Evolutionary conservation across 306 rosid species (phyloP).

Genomic region (Cucurbita ficifolia): DNA sequence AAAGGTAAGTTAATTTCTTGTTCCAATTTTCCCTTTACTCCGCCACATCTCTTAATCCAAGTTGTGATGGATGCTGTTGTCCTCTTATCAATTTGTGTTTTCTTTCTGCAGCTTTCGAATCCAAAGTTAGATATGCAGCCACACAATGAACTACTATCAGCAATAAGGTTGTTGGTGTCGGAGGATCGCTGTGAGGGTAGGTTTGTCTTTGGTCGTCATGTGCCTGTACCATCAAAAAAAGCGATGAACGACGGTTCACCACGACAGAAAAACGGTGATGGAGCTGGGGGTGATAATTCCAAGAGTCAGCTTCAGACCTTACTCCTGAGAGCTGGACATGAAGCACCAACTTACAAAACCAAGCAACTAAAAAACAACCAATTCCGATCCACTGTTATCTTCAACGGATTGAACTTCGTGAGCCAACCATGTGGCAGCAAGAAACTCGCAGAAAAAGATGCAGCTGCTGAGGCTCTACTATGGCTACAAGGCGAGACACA

Average conservation of each 20-base stretch:
- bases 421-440: constrained; percentile 57
- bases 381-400: constrained; percentile 62
- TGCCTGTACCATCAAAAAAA: constrained; percentile 31
- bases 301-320: constrained; percentile 61
- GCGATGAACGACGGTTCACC: constrained; percentile 10
- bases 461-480: constrained; percentile 71
- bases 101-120: constrained; percentile 60
- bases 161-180: constrained; percentile 67
- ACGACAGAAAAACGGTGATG: constrained; percentile 11
- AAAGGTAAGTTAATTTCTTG: constrained; percentile 34
- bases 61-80: not conserved
- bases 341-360: constrained; percentile 64
- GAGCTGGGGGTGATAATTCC: constrained; percentile 30
- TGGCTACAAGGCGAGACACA: constrained; percentile 70
- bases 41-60: not conserved
- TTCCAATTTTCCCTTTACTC: not conserved
- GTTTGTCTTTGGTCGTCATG: constrained; percentile 56
- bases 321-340: constrained; percentile 71
- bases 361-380: constrained; percentile 49
- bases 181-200: constrained; percentile 74
- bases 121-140: constrained; percentile 48
- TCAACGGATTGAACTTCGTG: constrained; percentile 68
- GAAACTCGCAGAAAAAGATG: constrained; percentile 75
- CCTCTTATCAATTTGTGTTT: not conserved
- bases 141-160: constrained; percentile 48